A percentile compares a stretch with the other conserved stretches of the same genome.
Evolutionary conservation across 352 stramenopile species (phyloP).

Genomic region (Globisporangium sylvaticum): DNA sequence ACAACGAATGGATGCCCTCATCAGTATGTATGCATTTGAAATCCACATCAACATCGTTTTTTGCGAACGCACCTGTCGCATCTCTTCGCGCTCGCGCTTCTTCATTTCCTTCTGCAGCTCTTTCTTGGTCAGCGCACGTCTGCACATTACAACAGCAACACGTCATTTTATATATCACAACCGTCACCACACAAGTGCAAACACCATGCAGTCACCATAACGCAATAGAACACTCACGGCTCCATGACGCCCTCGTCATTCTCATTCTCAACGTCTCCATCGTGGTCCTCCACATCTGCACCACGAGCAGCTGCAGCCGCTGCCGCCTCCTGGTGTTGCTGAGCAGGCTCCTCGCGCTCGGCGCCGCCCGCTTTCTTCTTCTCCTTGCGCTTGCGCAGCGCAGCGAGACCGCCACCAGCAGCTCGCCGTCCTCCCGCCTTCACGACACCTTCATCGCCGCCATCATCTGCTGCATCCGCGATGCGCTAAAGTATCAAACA

Average conservation of each 20-base stretch:
- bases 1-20: too few species aligned
- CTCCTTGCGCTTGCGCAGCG: constrained; percentile 62
- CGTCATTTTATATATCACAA: too few species aligned
- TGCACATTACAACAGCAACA: constrained; percentile 4
- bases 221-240: constrained; percentile 25
- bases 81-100: constrained; percentile 65
- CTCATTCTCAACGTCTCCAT: constrained; percentile 22
- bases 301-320: constrained; percentile 10
- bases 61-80: constrained; percentile 70
- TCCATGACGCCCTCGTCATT: constrained; percentile 23
- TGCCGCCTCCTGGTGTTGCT: constrained; percentile 14
- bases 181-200: too few species aligned
- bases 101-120: constrained; percentile 80
- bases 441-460: constrained; percentile 26
- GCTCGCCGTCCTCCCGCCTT: constrained; percentile 35
- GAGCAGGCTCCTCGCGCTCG: constrained; percentile 15
- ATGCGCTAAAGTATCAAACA: constrained; percentile 16
- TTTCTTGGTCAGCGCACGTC: constrained; percentile 63
- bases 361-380: constrained; percentile 36
- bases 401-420: constrained; percentile 37
- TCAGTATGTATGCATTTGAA: too few species aligned
- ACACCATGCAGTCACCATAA: background rate
- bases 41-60: too few species aligned
- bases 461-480: constrained; percentile 21
- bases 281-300: constrained; percentile 9